phyloP scores from a whole-genome alignment of 2,329 filamentous ascomycete genomes.

The Colletotrichum siamense region DNA sequence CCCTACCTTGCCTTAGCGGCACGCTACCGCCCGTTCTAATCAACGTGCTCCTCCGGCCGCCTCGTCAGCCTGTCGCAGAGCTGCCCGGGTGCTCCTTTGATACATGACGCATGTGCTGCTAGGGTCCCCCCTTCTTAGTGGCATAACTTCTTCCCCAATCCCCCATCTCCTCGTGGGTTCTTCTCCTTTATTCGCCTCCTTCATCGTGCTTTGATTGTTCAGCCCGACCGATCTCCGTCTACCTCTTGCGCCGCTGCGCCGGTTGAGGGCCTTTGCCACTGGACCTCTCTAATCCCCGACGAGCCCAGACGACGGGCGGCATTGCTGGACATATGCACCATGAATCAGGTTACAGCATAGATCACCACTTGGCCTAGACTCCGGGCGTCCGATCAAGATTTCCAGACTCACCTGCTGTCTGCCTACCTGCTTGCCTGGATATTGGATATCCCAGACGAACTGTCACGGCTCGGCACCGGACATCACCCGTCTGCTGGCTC shows the following conservation, averaged over 20 bases:
- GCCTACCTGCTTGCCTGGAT: not conserved
- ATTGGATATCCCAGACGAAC: not conserved
- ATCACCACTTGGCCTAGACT: constrained; percentile 22
- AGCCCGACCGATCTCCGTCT: not conserved
- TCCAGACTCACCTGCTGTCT: not conserved
- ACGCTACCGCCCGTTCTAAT: constrained; percentile 14
- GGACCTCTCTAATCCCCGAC: not conserved
- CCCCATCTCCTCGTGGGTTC: constrained; percentile 10
- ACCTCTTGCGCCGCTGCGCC: not conserved
- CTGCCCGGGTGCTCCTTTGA: constrained; percentile 22
- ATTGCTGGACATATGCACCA: constrained; percentile 38
- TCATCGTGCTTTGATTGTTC: not conserved
- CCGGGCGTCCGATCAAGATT: constrained; percentile 12
- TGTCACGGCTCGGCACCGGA: constrained; percentile 11
- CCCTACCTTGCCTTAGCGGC: not conserved
- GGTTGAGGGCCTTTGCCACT: constrained; percentile 2
- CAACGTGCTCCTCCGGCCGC: constrained; percentile 14
- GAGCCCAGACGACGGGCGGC: constrained; percentile 26
- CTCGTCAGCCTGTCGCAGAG: constrained; percentile 21
- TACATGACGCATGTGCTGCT: constrained; percentile 24
- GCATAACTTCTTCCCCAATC: constrained; percentile 20
- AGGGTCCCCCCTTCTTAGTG: constrained; percentile 20
- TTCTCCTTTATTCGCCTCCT: constrained; percentile 3
- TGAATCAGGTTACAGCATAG: constrained; percentile 28
- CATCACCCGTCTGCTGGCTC: not conserved